These are phyloP conservation scores for Fusarium anguioides DNA, from an alignment of 2,329 filamentous ascomycete genomes.

Conservation along the genomic window DNA sequence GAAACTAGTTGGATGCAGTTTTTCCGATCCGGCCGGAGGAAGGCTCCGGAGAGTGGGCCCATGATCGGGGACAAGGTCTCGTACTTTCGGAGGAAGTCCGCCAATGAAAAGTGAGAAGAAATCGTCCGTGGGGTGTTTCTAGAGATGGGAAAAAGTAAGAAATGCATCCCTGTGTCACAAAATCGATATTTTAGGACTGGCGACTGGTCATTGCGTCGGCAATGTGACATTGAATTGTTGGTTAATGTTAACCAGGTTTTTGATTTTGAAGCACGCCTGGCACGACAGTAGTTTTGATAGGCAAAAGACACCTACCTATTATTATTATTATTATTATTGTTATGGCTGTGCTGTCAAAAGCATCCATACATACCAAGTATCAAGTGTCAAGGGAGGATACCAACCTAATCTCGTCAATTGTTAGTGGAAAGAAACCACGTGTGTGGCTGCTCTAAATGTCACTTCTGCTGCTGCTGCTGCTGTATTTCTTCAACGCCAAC, in stretches of 20 bases:
- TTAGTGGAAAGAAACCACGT: background rate
- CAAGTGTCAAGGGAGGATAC: too few species aligned
- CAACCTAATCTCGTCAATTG: too few species aligned
- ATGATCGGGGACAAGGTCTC: background rate
- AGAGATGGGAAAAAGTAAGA: background rate
- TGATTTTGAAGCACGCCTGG: background rate
- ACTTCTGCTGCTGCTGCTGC: too few species aligned
- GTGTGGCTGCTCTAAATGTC: too few species aligned
- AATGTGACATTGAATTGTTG: background rate
- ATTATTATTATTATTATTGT: too few species aligned
- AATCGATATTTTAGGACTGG: background rate
- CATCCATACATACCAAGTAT: too few species aligned
- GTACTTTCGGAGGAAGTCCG: conserved; percentile 17
- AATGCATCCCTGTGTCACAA: background rate
- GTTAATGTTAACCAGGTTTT: too few species aligned
- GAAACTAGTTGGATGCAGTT: background rate
- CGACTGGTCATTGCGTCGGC: too few species aligned
- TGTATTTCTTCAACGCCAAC: too few species aligned
- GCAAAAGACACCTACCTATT: background rate
- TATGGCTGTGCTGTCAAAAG: too few species aligned
- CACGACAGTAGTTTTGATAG: background rate
- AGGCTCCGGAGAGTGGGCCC: background rate
- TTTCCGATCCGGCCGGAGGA: conserved; percentile 1
- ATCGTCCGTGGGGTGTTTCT: background rate
- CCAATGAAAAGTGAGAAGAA: background rate